Evolutionary conservation across 139 green algal genomes (phyloP).

Genomic region (Coelastrella sp.): DNA sequence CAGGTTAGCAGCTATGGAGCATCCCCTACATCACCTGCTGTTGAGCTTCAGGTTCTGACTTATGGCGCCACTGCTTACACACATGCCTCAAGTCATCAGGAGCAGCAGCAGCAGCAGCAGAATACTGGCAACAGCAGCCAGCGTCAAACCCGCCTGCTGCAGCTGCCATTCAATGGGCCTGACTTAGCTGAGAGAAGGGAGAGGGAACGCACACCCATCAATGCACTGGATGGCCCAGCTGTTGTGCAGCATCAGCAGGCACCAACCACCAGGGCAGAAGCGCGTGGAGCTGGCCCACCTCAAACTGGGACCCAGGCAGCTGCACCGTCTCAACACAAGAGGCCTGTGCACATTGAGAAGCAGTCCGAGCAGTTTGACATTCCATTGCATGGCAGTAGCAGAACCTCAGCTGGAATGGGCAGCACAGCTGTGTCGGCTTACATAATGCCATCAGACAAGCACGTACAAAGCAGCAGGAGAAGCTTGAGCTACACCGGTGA

Average conservation of each 20-base stretch:
- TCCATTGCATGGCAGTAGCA: no score
- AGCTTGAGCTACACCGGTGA: background rate
- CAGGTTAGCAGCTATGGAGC: background rate
- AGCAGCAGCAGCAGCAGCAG: background rate
- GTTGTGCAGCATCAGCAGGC: background rate
- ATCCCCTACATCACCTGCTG: background rate
- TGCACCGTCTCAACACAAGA: no score
- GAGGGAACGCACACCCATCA: background rate
- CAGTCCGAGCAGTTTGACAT: no score
- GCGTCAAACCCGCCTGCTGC: background rate
- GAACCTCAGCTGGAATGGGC: background rate
- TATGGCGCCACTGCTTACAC: background rate
- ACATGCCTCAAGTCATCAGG: background rate
- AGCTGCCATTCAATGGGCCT: slow-evolving; percentile 38
- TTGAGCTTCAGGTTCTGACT: background rate
- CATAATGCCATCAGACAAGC: background rate
- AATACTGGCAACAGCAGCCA: background rate
- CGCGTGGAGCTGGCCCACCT: no score
- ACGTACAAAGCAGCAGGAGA: background rate
- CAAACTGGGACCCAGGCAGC: no score
- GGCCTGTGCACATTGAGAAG: no score
- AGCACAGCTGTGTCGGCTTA: background rate
- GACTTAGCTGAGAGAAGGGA: slow-evolving; percentile 1
- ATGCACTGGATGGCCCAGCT: background rate
- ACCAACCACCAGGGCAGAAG: no score